These are phyloP conservation scores for Kwoniella shandongensis DNA, from an alignment of 768 basidiomycete species.

Conservation along the genomic window DNA sequence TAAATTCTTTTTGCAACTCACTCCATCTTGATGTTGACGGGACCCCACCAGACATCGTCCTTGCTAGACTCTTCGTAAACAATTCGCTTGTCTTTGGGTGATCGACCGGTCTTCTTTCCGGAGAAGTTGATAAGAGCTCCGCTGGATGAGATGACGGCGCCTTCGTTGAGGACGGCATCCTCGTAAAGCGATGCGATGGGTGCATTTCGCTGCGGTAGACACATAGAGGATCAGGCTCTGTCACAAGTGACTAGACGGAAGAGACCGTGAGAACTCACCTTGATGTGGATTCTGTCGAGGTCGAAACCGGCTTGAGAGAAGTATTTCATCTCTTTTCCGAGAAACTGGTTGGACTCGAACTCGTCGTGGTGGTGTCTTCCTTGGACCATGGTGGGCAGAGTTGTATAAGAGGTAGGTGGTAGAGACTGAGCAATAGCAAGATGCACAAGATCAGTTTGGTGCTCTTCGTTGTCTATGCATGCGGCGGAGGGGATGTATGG, in stretches of 20 bases:
- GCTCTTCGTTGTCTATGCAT: too few species aligned
- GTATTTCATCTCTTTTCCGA: slow-evolving; percentile 89
- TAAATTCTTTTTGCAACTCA: too few species aligned
- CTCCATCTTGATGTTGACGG: slow-evolving; percentile 99
- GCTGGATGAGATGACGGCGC: slow-evolving; percentile 92
- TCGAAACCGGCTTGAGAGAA: slow-evolving; percentile 99
- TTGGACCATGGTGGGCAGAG: slow-evolving; percentile 23
- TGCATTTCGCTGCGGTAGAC: slow-evolving; percentile 48
- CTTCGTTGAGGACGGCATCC: slow-evolving; percentile 97
- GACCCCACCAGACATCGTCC: slow-evolving; percentile 99
- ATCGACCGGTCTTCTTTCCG: slow-evolving; percentile 97
- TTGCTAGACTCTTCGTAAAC: slow-evolving; percentile 95
- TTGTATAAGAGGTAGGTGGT: too few species aligned
- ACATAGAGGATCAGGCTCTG: neutral
- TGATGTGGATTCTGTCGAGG: slow-evolving; percentile 94
- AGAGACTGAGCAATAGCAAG: too few species aligned
- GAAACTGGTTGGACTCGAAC: slow-evolving; percentile 56
- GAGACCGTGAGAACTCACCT: too few species aligned
- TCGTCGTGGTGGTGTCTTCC: slow-evolving; percentile 43
- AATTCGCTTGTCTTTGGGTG: slow-evolving; percentile 99
- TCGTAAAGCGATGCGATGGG: slow-evolving; percentile 80
- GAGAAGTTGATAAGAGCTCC: slow-evolving; percentile 99
- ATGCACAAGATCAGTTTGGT: too few species aligned
- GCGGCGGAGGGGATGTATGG: neutral
- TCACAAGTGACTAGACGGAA: too few species aligned